Evolutionary conservation across 495 filamentous ascomycete genomes (phyloP).

Genomic region (Penicillium desertorum): DNA sequence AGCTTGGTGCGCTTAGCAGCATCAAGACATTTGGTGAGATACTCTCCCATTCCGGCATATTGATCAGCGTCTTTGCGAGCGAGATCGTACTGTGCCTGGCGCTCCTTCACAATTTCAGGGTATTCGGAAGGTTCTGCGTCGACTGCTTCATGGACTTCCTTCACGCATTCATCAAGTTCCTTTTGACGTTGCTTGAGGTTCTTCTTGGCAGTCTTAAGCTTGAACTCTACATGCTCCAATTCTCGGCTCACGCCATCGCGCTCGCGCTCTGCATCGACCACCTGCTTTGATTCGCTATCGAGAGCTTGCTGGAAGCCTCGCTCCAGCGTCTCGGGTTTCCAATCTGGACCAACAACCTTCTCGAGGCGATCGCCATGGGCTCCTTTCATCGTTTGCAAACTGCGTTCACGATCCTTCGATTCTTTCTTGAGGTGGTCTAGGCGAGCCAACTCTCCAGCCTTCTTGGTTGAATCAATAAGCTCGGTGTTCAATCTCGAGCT

Average conservation of each 20-base stretch:
- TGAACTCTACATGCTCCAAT: conserved; percentile 74
- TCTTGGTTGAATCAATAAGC: conserved; percentile 73
- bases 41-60: conserved; percentile 60
- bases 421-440: conserved; percentile 78
- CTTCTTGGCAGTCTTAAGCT: conserved; percentile 62
- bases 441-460: conserved; percentile 74
- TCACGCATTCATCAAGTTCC: conserved; percentile 59
- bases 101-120: conserved; percentile 48
- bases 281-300: conserved; percentile 50
- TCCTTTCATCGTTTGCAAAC: conserved; percentile 71
- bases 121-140: conserved; percentile 56
- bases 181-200: conserved; percentile 61
- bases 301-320: conserved; percentile 65
- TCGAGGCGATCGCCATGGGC: conserved; percentile 71
- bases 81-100: conserved; percentile 60
- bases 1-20: conserved; percentile 58
- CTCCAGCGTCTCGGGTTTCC: conserved; percentile 71
- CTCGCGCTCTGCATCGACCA: conserved; percentile 61
- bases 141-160: conserved; percentile 50
- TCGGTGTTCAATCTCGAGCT: conserved; percentile 68
- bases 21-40: conserved; percentile 60
- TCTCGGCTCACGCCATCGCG: conserved; percentile 70
- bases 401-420: conserved; percentile 64
- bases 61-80: conserved; percentile 63
- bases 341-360: conserved; percentile 58